A percentile compares a stretch with the other conserved stretches of the same genome.
phyloP scores from a whole-genome alignment of 257 asterid genomes.

The Knoxia roxburghii region DNA sequence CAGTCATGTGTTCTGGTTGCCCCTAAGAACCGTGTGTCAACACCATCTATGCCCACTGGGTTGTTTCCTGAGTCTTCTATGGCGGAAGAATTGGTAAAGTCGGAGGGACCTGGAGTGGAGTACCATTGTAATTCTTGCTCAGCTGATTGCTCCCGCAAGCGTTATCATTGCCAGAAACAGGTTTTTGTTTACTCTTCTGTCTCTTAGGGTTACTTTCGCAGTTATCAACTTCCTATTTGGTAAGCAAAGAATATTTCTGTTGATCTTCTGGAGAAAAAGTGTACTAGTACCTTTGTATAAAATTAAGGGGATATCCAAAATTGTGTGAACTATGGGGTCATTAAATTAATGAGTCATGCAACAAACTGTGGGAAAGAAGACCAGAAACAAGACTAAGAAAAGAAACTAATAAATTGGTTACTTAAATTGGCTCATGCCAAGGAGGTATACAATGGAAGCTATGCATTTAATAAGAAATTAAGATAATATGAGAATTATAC shows the following conservation, averaged over 20 bases:
- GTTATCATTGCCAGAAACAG: conserved; percentile 99
- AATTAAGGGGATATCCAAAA: too few relatives aligned
- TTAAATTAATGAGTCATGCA: too few relatives aligned
- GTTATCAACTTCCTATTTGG: not conserved
- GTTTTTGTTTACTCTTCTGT: conserved; percentile 25
- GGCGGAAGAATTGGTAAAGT: conserved; percentile 72
- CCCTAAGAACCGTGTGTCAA: conserved; percentile 38
- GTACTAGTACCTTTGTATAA: too few relatives aligned
- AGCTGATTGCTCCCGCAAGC: conserved; percentile 94
- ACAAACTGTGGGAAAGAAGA: too few relatives aligned
- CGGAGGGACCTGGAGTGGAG: conserved; percentile 88
- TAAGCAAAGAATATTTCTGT: not conserved
- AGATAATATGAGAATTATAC: too few relatives aligned
- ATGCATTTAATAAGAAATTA: too few relatives aligned
- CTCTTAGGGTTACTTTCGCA: conserved; percentile 8
- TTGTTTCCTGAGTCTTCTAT: conserved; percentile 64
- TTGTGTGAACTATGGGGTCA: too few relatives aligned
- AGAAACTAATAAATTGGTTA: too few relatives aligned
- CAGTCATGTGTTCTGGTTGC: conserved; percentile 49
- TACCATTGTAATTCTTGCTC: conserved; percentile 97
- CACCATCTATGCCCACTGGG: conserved; percentile 61
- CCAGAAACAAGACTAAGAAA: too few relatives aligned
- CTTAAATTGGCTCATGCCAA: too few relatives aligned
- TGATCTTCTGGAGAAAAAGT: too few relatives aligned
- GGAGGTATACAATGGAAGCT: too few relatives aligned